Percentiles rank a stretch among this genome's conserved stretches.
Conservation (phyloP, 1,139 yeast species). For the Blastobotrys serpentis region DNA sequence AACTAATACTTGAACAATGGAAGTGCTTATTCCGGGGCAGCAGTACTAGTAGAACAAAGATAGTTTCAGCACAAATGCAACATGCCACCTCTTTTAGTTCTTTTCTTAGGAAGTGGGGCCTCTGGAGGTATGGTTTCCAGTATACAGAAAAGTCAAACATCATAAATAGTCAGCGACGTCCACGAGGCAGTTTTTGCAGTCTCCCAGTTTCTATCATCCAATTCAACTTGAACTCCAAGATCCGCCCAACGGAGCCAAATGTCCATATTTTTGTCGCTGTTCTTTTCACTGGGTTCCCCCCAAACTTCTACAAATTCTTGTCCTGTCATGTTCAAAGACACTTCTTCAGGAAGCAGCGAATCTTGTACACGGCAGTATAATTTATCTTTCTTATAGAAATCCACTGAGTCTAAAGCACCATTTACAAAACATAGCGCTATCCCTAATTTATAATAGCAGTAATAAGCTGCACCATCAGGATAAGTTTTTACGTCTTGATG, state of each 20-base stretch:
- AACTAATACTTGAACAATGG: too few relatives aligned
- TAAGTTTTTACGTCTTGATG: slow-evolving; percentile 20
- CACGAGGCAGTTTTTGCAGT: slow-evolving; percentile 27
- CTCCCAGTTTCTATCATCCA: slow-evolving; percentile 32
- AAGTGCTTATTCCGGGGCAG: too few relatives aligned
- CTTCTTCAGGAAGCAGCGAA: slow-evolving; percentile 21
- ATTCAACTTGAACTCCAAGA: slow-evolving; percentile 28
- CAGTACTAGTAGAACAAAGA: too few relatives aligned
- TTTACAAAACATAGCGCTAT: slow-evolving; percentile 26
- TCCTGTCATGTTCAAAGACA: slow-evolving; percentile 25
- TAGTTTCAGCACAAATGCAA: too few relatives aligned
- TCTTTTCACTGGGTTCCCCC: slow-evolving; percentile 34
- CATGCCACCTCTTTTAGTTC: too few relatives aligned
- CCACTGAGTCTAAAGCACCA: slow-evolving; percentile 27
- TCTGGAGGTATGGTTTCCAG: too few relatives aligned
- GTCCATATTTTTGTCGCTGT: slow-evolving; percentile 27
- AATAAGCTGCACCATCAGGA: slow-evolving; percentile 24
- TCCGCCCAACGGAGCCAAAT: slow-evolving; percentile 34
- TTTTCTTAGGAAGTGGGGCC: too few relatives aligned
- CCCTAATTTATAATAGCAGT: slow-evolving; percentile 29
- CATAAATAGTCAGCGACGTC: slow-evolving; percentile 26
- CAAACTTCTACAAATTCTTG: slow-evolving; percentile 27
- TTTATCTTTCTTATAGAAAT: slow-evolving; percentile 26
- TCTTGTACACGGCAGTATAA: slow-evolving; percentile 19
- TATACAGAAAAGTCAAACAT: not conserved